These are phyloP conservation scores for Fusarium acutatum DNA, from an alignment of 2,329 filamentous ascomycete genomes.

Conservation along the genomic window DNA sequence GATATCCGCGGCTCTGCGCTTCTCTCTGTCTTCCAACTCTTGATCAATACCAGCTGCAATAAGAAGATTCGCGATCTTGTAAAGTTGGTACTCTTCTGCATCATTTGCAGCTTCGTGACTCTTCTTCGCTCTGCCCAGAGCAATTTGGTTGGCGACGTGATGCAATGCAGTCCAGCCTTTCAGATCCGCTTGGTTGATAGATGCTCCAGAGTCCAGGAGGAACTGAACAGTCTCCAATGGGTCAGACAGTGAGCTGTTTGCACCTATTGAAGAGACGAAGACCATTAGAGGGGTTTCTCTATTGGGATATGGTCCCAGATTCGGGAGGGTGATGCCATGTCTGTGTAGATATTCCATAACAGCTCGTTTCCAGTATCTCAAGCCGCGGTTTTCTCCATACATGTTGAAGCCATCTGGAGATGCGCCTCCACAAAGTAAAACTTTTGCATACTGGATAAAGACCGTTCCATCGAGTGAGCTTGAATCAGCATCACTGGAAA, in stretches of 20 bases:
- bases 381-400: accelerated
- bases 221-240: not conserved
- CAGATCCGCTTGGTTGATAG: not conserved
- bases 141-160: conserved; percentile 8
- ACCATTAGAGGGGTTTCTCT: conserved; percentile 5
- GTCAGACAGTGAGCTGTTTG: not conserved
- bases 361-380: not conserved
- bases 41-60: not conserved
- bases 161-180: conserved; percentile 11
- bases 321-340: not conserved
- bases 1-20: not conserved
- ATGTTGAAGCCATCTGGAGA: not conserved
- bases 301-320: not conserved
- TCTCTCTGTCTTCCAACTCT: conserved; percentile 4
- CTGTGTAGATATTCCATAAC: not conserved
- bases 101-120: not conserved
- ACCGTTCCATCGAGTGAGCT: not conserved
- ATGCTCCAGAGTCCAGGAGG: not conserved
- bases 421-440: not conserved
- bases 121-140: conserved; percentile 1
- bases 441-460: not conserved
- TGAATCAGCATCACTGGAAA: not conserved
- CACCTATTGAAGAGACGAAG: not conserved
- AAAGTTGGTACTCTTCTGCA: not conserved
- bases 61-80: not conserved